Percentiles rank a stretch among this genome's conserved stretches.
phyloP scores from a whole-genome alignment of 1,284 basidiomycete genomes.

The Dichomitus squalens region DNA sequence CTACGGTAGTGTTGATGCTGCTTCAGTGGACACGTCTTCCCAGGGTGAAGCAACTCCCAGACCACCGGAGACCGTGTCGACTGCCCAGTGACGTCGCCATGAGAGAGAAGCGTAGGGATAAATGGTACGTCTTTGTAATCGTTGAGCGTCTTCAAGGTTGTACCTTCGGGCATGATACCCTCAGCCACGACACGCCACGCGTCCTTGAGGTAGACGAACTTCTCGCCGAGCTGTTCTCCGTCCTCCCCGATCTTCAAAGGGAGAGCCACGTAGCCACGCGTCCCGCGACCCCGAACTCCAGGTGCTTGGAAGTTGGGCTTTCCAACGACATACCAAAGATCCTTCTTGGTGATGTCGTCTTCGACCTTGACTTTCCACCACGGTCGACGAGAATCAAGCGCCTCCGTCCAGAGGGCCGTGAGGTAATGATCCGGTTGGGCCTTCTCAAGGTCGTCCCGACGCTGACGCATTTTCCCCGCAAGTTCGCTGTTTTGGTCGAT shows the following conservation, averaged over 20 bases:
- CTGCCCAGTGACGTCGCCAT: constrained; percentile 8
- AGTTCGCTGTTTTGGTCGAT: neutral
- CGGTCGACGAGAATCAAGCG: neutral
- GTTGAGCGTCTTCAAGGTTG: constrained; percentile 3
- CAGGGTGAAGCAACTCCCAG: neutral
- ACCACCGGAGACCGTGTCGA: neutral
- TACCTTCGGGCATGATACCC: constrained; percentile 2
- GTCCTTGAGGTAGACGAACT: constrained; percentile 10
- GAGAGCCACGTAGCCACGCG: constrained; percentile 13
- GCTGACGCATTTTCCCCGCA: neutral
- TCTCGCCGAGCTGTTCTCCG: neutral
- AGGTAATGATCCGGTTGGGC: neutral
- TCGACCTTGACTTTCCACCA: constrained; percentile 8
- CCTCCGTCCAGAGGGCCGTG: too few species aligned
- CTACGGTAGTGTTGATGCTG: constrained; percentile 14
- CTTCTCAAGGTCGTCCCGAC: neutral
- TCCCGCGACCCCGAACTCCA: constrained; percentile 6
- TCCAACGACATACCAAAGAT: constrained; percentile 1
- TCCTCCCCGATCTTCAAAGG: too few species aligned
- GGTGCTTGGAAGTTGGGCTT: constrained; percentile 2
- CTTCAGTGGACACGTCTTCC: neutral
- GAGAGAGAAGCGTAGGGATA: constrained; percentile 5
- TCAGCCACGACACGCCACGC: neutral
- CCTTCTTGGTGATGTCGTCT: neutral
- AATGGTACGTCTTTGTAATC: neutral